These are phyloP conservation scores for Breviolum minutum DNA, from an alignment of 73 alveolate genomes.

Conservation along the genomic window DNA sequence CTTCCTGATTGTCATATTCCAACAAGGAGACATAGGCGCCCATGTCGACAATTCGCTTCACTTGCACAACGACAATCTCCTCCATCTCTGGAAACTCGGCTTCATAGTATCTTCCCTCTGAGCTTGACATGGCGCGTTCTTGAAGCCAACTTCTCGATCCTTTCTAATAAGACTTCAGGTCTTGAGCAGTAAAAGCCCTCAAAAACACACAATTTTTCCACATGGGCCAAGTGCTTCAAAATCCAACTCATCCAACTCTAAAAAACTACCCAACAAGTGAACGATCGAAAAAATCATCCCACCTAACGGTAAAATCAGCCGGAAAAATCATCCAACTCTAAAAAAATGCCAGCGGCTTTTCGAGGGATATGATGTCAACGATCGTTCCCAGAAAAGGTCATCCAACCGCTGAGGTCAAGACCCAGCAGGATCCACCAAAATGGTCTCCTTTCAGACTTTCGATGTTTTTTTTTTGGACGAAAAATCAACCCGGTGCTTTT, in stretches of 20 bases:
- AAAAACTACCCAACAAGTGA: no score
- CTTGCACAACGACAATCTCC: constrained; percentile 98
- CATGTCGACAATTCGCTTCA: constrained; percentile 97
- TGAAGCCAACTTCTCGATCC: neutral
- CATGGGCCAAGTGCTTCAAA: no score
- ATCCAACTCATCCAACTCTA: no score
- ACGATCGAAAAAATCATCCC: no score
- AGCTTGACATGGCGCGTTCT: constrained; percentile 34
- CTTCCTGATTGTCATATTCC: constrained; percentile 98
- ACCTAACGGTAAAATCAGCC: no score
- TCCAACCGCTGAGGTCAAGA: neutral
- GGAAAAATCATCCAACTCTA: no score
- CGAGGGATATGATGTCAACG: no score
- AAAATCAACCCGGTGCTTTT: no score
- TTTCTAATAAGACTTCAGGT: neutral
- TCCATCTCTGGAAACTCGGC: constrained; percentile 85
- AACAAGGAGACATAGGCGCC: constrained; percentile 99
- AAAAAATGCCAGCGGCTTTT: no score
- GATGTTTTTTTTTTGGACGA: no score
- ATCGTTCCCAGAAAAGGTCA: no score
- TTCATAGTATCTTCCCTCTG: constrained; percentile 89
- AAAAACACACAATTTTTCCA: no score
- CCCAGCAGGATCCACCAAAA: constrained; percentile 51
- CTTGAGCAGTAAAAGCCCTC: constrained; percentile 3
- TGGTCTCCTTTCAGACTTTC: neutral